Evolutionary conservation across 2,329 filamentous ascomycete species (phyloP).

Genomic region (Chaetomium sp.): DNA sequence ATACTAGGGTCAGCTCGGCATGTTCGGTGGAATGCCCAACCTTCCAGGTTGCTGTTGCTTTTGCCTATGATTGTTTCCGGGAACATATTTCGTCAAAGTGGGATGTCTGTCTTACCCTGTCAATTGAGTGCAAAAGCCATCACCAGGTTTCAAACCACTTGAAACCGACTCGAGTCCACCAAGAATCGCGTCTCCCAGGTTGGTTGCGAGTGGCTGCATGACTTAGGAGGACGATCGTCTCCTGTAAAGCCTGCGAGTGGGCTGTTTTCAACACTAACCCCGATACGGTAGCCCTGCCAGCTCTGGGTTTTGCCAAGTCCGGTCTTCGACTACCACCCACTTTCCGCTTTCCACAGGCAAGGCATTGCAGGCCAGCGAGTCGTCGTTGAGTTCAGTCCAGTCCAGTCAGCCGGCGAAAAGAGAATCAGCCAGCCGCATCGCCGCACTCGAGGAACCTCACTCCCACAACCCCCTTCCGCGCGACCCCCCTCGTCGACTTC

Average conservation of each 20-base stretch:
- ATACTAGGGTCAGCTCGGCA: too few relatives aligned
- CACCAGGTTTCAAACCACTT: too few relatives aligned
- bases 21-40: too few relatives aligned
- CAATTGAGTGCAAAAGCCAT: too few relatives aligned
- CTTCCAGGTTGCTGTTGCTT: too few relatives aligned
- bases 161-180: neutral
- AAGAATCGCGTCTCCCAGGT: neutral
- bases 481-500: neutral
- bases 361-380: slow-evolving; percentile 5
- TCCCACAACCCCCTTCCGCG: neutral
- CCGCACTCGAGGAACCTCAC: slow-evolving; percentile 13
- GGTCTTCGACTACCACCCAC: too few relatives aligned
- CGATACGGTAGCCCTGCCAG: slow-evolving; percentile 11
- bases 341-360: too few relatives aligned
- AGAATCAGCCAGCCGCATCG: slow-evolving; percentile 20
- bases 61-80: too few relatives aligned
- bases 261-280: slow-evolving; percentile 14
- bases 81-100: too few relatives aligned
- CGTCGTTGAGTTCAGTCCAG: slow-evolving; percentile 16
- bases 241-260: slow-evolving; percentile 2
- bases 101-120: too few relatives aligned
- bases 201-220: neutral
- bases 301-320: slow-evolving; percentile 16
- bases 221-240: slow-evolving; percentile 5
- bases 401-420: slow-evolving; percentile 16